phyloP scores from a whole-genome alignment of 768 basidiomycete genomes.

The Leccinum uliginosum region DNA sequence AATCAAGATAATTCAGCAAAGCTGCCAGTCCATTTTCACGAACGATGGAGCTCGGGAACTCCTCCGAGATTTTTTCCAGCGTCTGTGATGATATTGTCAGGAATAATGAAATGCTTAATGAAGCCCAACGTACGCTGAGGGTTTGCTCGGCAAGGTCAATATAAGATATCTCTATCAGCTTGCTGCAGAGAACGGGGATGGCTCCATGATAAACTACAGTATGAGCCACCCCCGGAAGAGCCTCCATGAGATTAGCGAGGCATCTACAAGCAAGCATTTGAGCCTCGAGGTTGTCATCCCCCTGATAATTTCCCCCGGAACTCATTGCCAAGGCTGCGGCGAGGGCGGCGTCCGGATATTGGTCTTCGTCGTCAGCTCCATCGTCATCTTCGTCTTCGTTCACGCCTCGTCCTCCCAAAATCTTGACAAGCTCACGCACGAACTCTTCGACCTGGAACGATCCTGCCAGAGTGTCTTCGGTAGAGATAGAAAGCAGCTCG shows the following conservation, averaged over 20 bases:
- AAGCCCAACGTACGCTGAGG: constrained; percentile 69
- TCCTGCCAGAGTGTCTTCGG: constrained; percentile 93
- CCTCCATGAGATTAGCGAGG: constrained; percentile 97
- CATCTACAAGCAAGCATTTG: constrained; percentile 96
- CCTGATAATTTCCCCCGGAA: constrained; percentile 60
- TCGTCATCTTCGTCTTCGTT: constrained; percentile 73
- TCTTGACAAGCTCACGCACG: constrained; percentile 86
- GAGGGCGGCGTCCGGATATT: constrained; percentile 82
- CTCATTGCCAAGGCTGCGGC: constrained; percentile 87
- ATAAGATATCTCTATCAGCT: constrained; percentile 93
- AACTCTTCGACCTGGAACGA: constrained; percentile 95
- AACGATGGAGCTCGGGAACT: constrained; percentile 93
- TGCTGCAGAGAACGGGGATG: constrained; percentile 95
- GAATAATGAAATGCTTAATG: not conserved
- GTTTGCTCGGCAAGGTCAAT: constrained; percentile 99
- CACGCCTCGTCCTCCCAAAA: constrained; percentile 75
- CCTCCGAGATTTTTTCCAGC: constrained; percentile 96
- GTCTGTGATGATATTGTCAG: constrained; percentile 52
- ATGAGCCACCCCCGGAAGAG: constrained; percentile 95
- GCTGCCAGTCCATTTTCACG: constrained; percentile 93
- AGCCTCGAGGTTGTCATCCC: constrained; percentile 87
- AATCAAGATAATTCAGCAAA: constrained; percentile 92
- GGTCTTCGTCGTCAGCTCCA: constrained; percentile 58
- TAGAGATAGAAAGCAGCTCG: constrained; percentile 92
- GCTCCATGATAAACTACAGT: constrained; percentile 98